phyloP scores from a whole-genome alignment of 352 stramenopile genomes.

The Globisporangium heterothallicum region DNA sequence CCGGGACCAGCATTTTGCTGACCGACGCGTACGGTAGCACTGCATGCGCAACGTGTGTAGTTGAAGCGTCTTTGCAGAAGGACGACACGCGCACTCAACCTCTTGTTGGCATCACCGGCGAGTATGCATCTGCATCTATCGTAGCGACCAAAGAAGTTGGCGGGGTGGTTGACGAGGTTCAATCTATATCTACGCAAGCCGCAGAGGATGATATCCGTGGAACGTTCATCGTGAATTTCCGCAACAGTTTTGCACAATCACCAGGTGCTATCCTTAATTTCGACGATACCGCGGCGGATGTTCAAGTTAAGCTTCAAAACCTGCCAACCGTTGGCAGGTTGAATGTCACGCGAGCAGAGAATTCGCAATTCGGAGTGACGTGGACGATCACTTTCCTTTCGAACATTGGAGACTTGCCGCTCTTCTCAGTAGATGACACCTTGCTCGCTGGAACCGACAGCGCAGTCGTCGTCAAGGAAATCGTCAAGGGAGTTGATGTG shows the following conservation, averaged over 20 bases:
- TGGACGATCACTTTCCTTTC: conserved; percentile 71
- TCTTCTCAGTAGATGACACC: conserved; percentile 33
- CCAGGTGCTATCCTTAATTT: conserved; percentile 48
- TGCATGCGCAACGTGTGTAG: conserved; percentile 35
- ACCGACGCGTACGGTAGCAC: conserved; percentile 43
- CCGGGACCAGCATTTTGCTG: conserved; percentile 23
- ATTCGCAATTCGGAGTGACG: conserved; percentile 40
- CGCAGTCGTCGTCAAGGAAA: conserved; percentile 37
- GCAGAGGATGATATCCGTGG: conserved; percentile 39
- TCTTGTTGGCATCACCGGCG: conserved; percentile 31
- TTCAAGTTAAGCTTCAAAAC: conserved; percentile 72
- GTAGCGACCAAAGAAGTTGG: conserved; percentile 46
- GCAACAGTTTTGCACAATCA: conserved; percentile 32
- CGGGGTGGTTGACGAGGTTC: conserved; percentile 57
- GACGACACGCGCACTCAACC: conserved; percentile 29
- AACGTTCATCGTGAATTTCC: conserved; percentile 66
- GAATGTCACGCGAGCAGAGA: conserved; percentile 46
- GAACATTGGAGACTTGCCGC: conserved; percentile 58
- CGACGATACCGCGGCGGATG: conserved; percentile 61
- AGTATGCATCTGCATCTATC: conserved; percentile 37
- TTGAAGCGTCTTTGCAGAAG: conserved; percentile 27
- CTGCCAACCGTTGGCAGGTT: conserved; percentile 54
- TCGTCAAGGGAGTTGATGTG: conserved; percentile 49
- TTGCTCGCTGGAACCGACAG: conserved; percentile 44
- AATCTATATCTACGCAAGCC: conserved; percentile 42